Evolutionary conservation across 495 filamentous ascomycete species (phyloP), one percentile per base, ranked within the genome.

Genomic region (Podospora pseudocomata): DNA sequence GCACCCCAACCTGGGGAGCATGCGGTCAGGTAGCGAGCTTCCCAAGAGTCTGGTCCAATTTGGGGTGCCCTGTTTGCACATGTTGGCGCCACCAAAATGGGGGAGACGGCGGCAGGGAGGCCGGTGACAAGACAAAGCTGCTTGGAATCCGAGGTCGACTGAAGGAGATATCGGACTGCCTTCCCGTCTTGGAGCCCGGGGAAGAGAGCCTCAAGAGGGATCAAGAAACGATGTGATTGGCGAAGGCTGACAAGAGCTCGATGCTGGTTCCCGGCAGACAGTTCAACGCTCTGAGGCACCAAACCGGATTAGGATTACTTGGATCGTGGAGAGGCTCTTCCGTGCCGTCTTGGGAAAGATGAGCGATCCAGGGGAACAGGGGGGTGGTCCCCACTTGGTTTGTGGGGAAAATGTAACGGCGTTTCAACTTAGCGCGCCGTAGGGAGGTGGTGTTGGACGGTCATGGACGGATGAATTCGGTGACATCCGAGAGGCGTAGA

Each of bases 111-210:
- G 49, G 67, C 30, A 55, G 18, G 32, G 54, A 20, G 53, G 28
- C 5, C 53, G 34, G 30, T n/a, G 27, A 63, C 53, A 69, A 53
- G 34, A 1, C 59, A n/a, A 55, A 65, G 4, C 39, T n/a, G 11
- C 60, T 58, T 58, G 55, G 66, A 65, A 19, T 54, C 26, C 53
- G 69, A 30, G 62, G 66, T 65, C 23, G 39, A 34, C 63, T 19
- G 27, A 20, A 60, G 63, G 71, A 65, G 63, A 74, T 62, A 54
- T 69, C 70, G 73, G 70, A 64, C 61, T 65, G 55, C 5, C 27
- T 63, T 63, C 28, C 73, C 73, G 73, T 58, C 73, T 72, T 69
- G 68, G 63, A 26, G 63, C 65, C 72, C 69, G 69, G 64, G 1
- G 19, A 23, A 3, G 26, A 19, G 55, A 60, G 64, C 56, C n/a